Conservation (phyloP, 306 rosid species). For the Vigna angularis region DNA sequence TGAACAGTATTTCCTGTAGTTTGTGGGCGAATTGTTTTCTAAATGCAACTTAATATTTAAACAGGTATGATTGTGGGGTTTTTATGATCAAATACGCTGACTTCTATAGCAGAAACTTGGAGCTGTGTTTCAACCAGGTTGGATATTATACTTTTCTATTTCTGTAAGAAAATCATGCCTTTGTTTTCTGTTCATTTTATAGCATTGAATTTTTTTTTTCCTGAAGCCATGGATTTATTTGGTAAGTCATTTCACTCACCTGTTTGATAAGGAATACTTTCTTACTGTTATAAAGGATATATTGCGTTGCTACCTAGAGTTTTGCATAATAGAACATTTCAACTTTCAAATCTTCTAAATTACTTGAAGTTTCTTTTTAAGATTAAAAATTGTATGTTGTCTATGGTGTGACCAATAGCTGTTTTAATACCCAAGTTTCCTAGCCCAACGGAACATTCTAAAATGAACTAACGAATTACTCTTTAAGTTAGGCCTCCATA, state of each 20-base stretch:
- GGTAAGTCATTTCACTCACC: slow-evolving; percentile 1
- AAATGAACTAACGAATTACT: not conserved
- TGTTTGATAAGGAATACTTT: slow-evolving; percentile 16
- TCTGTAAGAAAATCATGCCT: slow-evolving; percentile 1
- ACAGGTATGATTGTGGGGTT: slow-evolving; percentile 89
- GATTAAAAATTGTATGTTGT: not conserved
- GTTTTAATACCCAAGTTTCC: not conserved
- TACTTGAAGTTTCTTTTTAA: slow-evolving; percentile 6
- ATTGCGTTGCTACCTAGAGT: slow-evolving; percentile 1
- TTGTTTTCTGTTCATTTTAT: slow-evolving; percentile 26
- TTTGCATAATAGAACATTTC: not conserved
- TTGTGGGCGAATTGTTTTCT: slow-evolving; percentile 38
- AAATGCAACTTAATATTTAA: slow-evolving; percentile 34
- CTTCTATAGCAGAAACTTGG: slow-evolving; percentile 84
- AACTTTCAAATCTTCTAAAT: not conserved
- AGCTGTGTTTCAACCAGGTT: slow-evolving; percentile 91
- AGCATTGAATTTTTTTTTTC: not conserved
- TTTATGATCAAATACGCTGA: slow-evolving; percentile 94
- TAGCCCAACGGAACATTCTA: slow-evolving; percentile 3
- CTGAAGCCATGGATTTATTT: slow-evolving; percentile 3
- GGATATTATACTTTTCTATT: slow-evolving; percentile 37
- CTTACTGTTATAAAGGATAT: not conserved
- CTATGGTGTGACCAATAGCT: slow-evolving; percentile 3
- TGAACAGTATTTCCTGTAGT: slow-evolving; percentile 10
- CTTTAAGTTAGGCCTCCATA: slow-evolving; percentile 13